These are phyloP conservation scores for Sugiyamaella japonica DNA, from an alignment of 1,139 yeast species.

Conservation along the genomic window DNA sequence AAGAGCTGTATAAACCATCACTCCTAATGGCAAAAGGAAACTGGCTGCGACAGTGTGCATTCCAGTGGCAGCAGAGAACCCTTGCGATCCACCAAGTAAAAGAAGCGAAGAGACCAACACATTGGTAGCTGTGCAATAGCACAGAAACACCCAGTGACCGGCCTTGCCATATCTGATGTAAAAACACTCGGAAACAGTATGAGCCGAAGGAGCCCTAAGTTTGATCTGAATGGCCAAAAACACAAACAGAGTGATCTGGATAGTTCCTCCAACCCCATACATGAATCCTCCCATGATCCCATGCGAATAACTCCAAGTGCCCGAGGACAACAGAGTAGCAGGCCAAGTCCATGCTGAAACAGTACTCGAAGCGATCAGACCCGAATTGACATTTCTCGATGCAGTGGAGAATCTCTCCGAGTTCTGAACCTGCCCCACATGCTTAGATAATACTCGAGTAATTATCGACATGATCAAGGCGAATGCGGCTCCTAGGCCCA, in stretches of 20 bases:
- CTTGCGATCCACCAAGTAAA: slow-evolving; percentile 73
- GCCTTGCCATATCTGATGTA: slow-evolving; percentile 63
- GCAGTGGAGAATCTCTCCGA: slow-evolving; percentile 91
- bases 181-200: slow-evolving; percentile 69
- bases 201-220: slow-evolving; percentile 45
- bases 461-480: slow-evolving; percentile 73
- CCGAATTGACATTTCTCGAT: slow-evolving; percentile 77
- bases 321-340: slow-evolving; percentile 74
- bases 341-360: slow-evolving; percentile 95
- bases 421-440: slow-evolving; percentile 77
- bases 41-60: slow-evolving; percentile 52
- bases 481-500: slow-evolving; percentile 81
- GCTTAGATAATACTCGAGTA: slow-evolving; percentile 67
- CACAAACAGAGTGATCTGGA: slow-evolving; percentile 64
- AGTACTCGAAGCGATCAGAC: slow-evolving; percentile 78
- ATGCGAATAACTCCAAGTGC: slow-evolving; percentile 69
- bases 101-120: slow-evolving; percentile 55
- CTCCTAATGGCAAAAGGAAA: slow-evolving; percentile 55
- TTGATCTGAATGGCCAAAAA: slow-evolving; percentile 66
- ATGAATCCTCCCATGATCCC: slow-evolving; percentile 74
- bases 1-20: slow-evolving; percentile 51
- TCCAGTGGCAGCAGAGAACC: slow-evolving; percentile 54
- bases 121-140: slow-evolving; percentile 62
- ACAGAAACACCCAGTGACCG: slow-evolving; percentile 62
- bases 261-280: slow-evolving; percentile 72